Evolutionary conservation across 768 basidiomycete genomes (phyloP).

Genomic region (Lentinula detonsa): DNA sequence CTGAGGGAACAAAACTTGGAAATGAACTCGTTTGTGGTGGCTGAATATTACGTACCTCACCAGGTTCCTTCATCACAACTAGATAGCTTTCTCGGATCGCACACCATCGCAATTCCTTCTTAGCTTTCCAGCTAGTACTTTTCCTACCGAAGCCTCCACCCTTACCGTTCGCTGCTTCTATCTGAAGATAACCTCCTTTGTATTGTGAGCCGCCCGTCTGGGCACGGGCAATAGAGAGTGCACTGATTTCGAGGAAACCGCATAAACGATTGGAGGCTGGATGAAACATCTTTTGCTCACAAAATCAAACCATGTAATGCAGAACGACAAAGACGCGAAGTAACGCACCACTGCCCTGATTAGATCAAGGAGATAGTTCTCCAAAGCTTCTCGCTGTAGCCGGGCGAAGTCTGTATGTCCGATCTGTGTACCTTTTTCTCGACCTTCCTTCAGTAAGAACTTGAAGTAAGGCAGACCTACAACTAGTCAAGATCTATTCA

Average conservation of each 20-base stretch:
- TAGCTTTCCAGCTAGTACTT: constrained; percentile 50
- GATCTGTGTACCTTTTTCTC: constrained; percentile 42
- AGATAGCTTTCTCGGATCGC: constrained; percentile 89
- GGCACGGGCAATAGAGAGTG: constrained; percentile 77
- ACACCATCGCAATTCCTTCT: constrained; percentile 80
- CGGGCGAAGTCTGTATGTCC: constrained; percentile 74
- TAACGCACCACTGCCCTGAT: constrained; percentile 80
- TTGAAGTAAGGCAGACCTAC: constrained; percentile 88
- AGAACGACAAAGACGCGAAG: background rate
- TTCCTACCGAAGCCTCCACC: constrained; percentile 61
- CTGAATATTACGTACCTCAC: constrained; percentile 46
- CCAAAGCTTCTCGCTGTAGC: constrained; percentile 74
- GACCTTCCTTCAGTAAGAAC: constrained; percentile 63
- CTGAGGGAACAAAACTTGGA: constrained; percentile 27
- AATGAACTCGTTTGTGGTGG: background rate
- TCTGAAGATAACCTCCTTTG: constrained; percentile 80
- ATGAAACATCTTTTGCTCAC: constrained; percentile 77
- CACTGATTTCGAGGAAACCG: constrained; percentile 88
- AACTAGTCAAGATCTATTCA: background rate
- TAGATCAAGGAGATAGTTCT: constrained; percentile 82
- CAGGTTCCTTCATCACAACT: constrained; percentile 80
- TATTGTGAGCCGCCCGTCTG: constrained; percentile 80
- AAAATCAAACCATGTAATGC: background rate
- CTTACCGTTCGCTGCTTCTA: constrained; percentile 46
- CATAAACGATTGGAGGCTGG: constrained; percentile 86